Conservation (phyloP, 2,329 filamentous ascomycete species). For the Fusarium sp. region DNA sequence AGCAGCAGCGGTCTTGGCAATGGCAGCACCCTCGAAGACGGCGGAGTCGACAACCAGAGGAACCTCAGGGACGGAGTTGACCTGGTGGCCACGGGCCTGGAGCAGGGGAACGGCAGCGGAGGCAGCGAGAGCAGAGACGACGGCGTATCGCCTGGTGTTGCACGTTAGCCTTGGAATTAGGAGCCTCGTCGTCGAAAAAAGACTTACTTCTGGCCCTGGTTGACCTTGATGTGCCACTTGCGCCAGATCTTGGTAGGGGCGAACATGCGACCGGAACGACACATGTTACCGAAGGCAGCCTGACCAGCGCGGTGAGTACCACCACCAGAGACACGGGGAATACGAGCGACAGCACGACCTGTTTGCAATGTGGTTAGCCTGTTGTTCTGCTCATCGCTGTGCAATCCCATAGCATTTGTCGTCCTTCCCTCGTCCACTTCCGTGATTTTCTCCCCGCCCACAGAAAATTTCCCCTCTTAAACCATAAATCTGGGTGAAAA, state of each 20-base stretch:
- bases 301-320: slow-evolving; percentile 99
- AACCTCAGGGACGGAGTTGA: slow-evolving; percentile 92
- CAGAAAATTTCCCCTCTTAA: slow-evolving; percentile 29
- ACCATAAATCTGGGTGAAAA: slow-evolving; percentile 2
- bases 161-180: slow-evolving; percentile 33
- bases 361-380: slow-evolving; percentile 41
- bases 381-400: background rate
- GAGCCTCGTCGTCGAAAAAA: background rate
- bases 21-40: slow-evolving; percentile 80
- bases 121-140: slow-evolving; percentile 95
- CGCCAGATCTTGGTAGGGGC: slow-evolving; percentile 99
- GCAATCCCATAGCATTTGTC: background rate
- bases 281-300: slow-evolving; percentile 99
- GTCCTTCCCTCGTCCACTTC: background rate
- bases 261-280: slow-evolving; percentile 99
- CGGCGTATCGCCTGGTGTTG: slow-evolving; percentile 85
- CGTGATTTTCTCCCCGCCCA: slow-evolving; percentile 17
- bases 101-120: slow-evolving; percentile 95
- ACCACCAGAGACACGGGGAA: slow-evolving; percentile 99
- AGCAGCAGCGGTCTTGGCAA: slow-evolving; percentile 90
- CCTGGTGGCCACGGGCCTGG: slow-evolving; percentile 95
- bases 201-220: slow-evolving; percentile 93
- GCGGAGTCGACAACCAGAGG: slow-evolving; percentile 95
- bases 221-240: slow-evolving; percentile 99
- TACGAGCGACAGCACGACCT: slow-evolving; percentile 99